A percentile compares a stretch with the other conserved stretches of the same genome.
phyloP scores from a whole-genome alignment of 495 filamentous ascomycete genomes.

The Podospora comata region DNA sequence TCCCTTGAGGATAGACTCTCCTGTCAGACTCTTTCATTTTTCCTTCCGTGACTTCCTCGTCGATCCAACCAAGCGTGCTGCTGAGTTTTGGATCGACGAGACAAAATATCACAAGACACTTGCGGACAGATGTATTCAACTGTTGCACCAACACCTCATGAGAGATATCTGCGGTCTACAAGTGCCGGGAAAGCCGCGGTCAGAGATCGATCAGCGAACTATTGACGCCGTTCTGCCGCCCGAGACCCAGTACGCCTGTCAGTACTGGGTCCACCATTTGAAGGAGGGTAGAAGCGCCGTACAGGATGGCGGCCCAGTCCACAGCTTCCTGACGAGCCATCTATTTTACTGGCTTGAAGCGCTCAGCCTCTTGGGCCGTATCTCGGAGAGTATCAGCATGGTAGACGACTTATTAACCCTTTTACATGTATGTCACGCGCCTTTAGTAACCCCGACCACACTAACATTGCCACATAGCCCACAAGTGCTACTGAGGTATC shows the following conservation, averaged over 20 bases:
- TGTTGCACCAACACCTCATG: slow-evolving; percentile 34
- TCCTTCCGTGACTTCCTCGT: slow-evolving; percentile 56
- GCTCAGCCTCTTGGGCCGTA: slow-evolving; percentile 34
- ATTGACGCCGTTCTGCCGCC: slow-evolving; percentile 30
- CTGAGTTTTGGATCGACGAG: slow-evolving; percentile 37
- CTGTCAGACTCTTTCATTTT: slow-evolving; percentile 44
- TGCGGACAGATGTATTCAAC: slow-evolving; percentile 33
- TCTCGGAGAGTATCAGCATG: slow-evolving; percentile 20
- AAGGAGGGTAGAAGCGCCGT: slow-evolving; percentile 28
- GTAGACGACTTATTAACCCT: too few species aligned
- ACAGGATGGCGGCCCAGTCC: slow-evolving; percentile 25
- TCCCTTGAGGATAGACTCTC: slow-evolving; percentile 25
- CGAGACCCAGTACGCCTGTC: slow-evolving; percentile 36
- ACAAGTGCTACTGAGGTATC: too few species aligned
- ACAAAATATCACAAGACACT: slow-evolving; percentile 19
- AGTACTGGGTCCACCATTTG: slow-evolving; percentile 49
- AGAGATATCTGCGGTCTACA: slow-evolving; percentile 40
- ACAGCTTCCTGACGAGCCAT: slow-evolving; percentile 41
- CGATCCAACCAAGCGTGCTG: slow-evolving; percentile 31
- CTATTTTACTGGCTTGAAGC: slow-evolving; percentile 39
- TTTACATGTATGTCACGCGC: too few species aligned
- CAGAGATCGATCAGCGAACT: slow-evolving; percentile 16
- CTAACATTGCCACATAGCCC: too few species aligned
- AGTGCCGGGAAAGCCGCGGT: slow-evolving; percentile 30
- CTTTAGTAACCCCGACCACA: too few species aligned